Evolutionary conservation across 2,329 filamentous ascomycete genomes (phyloP).

Genomic region (Penicillium sclerotiorum): DNA sequence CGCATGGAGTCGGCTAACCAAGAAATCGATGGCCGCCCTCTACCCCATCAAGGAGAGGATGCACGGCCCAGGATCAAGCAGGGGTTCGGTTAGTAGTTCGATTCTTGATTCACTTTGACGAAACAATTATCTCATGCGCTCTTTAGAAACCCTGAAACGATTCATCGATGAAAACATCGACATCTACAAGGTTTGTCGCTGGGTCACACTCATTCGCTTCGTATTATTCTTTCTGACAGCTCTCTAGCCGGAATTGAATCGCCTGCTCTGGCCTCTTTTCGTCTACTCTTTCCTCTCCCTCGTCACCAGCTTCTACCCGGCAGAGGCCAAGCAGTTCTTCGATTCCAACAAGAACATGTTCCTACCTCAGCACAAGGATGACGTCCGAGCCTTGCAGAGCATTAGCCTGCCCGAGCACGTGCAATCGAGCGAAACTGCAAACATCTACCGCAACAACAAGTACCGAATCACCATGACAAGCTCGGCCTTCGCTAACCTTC

Average conservation of each 20-base stretch:
- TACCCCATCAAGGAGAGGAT: conserved; percentile 67
- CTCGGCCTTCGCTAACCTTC: conserved; percentile 77
- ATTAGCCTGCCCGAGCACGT: conserved; percentile 78
- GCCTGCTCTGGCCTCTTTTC: conserved; percentile 89
- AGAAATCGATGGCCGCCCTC: conserved; percentile 76
- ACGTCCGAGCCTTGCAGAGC: conserved; percentile 73
- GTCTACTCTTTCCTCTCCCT: conserved; percentile 90
- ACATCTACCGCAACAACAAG: conserved; percentile 80
- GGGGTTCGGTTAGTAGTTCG: conserved; percentile 59
- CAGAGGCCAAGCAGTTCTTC: conserved; percentile 75
- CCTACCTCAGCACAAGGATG: conserved; percentile 75
- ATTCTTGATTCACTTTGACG: not conserved
- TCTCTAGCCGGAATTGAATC: conserved; percentile 75
- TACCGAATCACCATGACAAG: conserved; percentile 90
- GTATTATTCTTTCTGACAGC: conserved; percentile 15
- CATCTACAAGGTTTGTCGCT: conserved; percentile 74
- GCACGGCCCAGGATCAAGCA: conserved; percentile 77
- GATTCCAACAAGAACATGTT: conserved; percentile 69
- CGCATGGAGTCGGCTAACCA: conserved; percentile 85
- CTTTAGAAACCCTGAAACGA: conserved; percentile 65
- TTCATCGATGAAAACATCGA: conserved; percentile 94
- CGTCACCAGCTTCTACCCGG: conserved; percentile 68
- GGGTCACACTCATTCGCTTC: not conserved
- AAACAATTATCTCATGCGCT: conserved; percentile 2
- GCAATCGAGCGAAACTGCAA: conserved; percentile 73